Conservation (phyloP, 352 stramenopile genomes). For the Phytopythium vexans region DNA sequence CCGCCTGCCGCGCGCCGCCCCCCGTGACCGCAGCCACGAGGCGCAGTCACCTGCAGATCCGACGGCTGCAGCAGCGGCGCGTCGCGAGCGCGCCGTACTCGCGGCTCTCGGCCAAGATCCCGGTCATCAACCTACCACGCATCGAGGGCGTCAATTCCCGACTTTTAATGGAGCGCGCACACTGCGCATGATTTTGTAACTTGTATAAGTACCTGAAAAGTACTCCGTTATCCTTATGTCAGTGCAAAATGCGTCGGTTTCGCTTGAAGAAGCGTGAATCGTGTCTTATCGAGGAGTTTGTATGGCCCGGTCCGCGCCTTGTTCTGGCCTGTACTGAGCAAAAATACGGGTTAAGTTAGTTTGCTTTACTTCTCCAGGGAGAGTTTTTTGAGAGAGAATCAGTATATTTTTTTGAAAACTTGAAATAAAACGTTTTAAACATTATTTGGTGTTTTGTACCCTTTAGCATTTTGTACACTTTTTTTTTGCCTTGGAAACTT, state of each 20-base stretch:
- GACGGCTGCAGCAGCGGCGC: constrained; percentile 9
- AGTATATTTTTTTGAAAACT: no score
- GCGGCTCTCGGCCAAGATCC: constrained; percentile 50
- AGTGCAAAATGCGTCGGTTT: neutral
- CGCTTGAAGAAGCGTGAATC: no score
- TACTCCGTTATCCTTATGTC: constrained; percentile 1
- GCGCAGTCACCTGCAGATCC: constrained; percentile 2
- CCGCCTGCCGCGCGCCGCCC: constrained; percentile 18
- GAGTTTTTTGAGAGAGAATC: no score
- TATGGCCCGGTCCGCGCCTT: no score
- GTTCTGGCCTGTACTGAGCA: no score
- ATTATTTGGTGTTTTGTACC: neutral
- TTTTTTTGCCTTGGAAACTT: no score
- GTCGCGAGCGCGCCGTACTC: constrained; percentile 35
- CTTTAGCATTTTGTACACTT: no score
- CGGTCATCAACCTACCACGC: constrained; percentile 46
- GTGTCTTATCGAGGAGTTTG: no score
- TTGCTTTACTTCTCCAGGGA: no score
- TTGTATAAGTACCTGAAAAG: constrained; percentile 1
- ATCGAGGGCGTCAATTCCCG: constrained; percentile 66
- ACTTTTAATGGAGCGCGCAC: no score
- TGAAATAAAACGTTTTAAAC: no score
- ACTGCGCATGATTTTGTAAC: constrained; percentile 3
- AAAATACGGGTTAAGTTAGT: no score
- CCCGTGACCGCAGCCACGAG: neutral